These are phyloP conservation scores for Sanghuangporus weigelae DNA, from an alignment of 1,284 basidiomycete species.

Conservation along the genomic window DNA sequence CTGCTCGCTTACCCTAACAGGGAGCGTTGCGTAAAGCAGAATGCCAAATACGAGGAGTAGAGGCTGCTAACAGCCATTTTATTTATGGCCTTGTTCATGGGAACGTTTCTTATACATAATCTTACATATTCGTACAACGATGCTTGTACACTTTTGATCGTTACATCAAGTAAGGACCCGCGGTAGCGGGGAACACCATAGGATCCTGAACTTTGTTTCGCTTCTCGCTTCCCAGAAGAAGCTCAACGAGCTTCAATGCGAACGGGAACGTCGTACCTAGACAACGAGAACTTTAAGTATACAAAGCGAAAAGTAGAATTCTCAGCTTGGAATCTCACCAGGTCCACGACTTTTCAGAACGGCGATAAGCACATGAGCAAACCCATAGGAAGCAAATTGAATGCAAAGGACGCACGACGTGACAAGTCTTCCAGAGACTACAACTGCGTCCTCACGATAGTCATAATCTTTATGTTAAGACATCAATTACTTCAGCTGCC, in stretches of 20 bases:
- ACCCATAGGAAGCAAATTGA: constrained; percentile 14
- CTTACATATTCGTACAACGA: too few relatives aligned
- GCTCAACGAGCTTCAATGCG: constrained; percentile 66
- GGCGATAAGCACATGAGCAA: neutral
- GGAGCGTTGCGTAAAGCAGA: too few relatives aligned
- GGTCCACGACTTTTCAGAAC: constrained; percentile 60
- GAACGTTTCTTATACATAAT: too few relatives aligned
- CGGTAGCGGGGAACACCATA: constrained; percentile 64
- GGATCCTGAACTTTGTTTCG: constrained; percentile 62
- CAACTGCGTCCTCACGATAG: constrained; percentile 76
- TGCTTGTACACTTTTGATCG: too few relatives aligned
- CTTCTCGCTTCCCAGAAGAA: constrained; percentile 61
- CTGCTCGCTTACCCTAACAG: too few relatives aligned
- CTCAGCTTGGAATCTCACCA: constrained; percentile 36
- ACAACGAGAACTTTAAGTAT: neutral
- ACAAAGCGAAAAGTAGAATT: neutral
- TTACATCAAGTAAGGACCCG: neutral
- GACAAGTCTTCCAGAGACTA: constrained; percentile 68
- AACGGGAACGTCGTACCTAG: constrained; percentile 74
- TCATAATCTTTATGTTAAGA: constrained; percentile 51
- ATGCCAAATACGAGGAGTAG: too few relatives aligned
- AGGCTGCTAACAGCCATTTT: too few relatives aligned
- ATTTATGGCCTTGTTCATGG: too few relatives aligned
- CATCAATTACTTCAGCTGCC: neutral
- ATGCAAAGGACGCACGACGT: constrained; percentile 54